Evolutionary conservation across 148 eudicot species (phyloP).

Genomic region (Bassia scoparia): DNA sequence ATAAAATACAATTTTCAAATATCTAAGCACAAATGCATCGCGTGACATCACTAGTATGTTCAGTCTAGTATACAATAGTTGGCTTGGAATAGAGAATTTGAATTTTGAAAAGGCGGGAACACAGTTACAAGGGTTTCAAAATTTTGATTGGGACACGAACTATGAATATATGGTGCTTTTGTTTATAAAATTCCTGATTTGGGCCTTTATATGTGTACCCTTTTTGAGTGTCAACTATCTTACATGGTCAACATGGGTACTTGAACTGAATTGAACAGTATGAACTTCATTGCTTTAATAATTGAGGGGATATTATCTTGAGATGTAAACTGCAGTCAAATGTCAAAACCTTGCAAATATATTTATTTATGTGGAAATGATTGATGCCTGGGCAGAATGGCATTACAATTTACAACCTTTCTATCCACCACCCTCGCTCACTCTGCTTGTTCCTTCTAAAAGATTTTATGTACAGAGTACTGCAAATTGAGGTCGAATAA

Average conservation of each 20-base stretch:
- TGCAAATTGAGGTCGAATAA: not conserved
- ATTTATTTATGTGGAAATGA: too few species aligned
- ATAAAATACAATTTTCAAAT: too few species aligned
- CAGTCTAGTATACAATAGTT: not conserved
- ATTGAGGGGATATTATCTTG: too few species aligned
- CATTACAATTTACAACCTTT: too few species aligned
- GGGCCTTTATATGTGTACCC: not conserved
- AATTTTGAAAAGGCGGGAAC: not conserved
- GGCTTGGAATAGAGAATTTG: not conserved
- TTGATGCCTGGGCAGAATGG: too few species aligned
- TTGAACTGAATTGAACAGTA: not conserved
- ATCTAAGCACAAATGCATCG: too few species aligned
- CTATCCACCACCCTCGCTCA: not conserved
- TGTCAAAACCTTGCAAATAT: too few species aligned
- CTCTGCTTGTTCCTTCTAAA: not conserved
- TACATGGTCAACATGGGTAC: not conserved
- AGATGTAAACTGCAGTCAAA: too few species aligned
- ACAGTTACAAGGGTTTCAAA: not conserved
- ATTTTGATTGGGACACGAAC: not conserved
- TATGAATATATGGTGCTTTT: not conserved
- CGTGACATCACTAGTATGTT: too few species aligned
- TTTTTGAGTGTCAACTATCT: not conserved
- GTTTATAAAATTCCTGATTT: too few species aligned
- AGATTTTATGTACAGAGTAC: not conserved
- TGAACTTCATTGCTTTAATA: not conserved